Evolutionary conservation across 2,329 filamentous ascomycete genomes (phyloP), one percentile per base, ranked within the genome.

Genomic region (Calonectria multiphialidica): DNA sequence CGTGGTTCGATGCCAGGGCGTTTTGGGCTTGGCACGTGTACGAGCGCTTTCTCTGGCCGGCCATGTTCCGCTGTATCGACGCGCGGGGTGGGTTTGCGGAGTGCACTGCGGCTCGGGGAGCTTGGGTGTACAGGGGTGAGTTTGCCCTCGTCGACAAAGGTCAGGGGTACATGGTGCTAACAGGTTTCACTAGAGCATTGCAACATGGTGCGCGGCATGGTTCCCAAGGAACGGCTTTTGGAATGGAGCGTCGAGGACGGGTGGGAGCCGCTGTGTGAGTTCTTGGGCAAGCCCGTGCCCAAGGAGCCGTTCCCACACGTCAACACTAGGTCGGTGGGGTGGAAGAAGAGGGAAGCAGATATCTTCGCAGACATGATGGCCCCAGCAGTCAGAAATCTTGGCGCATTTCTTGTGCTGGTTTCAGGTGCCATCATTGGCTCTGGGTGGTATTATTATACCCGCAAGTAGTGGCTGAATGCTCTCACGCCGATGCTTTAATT

Each of bases 231-330:
- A 1, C 75, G 79, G 13, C 72, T 84, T 15, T 79, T 87, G 4
- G 84, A 85, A 61, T 86, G 81, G 80, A 77, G 80, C 12, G 77
- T 83, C 1, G 76, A 81, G 40, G 81, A 87, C 23, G 84, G 84
- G 16, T 86, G 85, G 84, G 81, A 77, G 59, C 84, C 84, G 12
- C 81, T 87, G 2, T 86, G 85, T 76, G 66, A 78, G 49, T 87
- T 86, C 55, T 72, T 86, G 2, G 81, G 79, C 16, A 82, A 83
- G 68, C 78, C 79, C 0, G 76, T 85, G 0, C 84, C 84, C 1
- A 71, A 79, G 0, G 66, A 74, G 35, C 71, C 75, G n/a, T 85
- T 85, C 67, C 84, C 84, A 1, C 80, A 80, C 53, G 78, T 79
- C 1, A 84, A 84, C 62, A 74, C 81, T 7, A 30, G 28, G 18